phyloP scores from a whole-genome alignment of 345 rosid genomes.

The Arabis hirsuta region DNA sequence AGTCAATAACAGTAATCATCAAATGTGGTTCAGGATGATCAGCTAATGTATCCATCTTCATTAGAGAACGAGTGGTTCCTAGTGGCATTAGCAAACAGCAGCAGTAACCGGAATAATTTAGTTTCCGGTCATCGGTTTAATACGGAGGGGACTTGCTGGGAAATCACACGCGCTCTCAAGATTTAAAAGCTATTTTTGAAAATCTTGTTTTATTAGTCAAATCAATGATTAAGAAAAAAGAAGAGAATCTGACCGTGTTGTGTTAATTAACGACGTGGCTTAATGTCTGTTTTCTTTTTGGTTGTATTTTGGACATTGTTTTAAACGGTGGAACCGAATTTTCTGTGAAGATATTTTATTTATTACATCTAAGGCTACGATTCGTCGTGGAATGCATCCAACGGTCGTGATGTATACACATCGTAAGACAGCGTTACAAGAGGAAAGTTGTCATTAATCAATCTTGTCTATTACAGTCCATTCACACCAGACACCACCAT shows the following conservation, averaged over 20 bases:
- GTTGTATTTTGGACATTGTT: background rate
- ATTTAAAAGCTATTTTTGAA: slow-evolving; percentile 6
- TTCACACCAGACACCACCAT: slow-evolving; percentile 4
- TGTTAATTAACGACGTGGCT: slow-evolving; percentile 22
- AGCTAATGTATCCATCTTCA: slow-evolving; percentile 78
- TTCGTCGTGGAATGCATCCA: slow-evolving; percentile 11
- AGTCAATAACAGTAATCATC: background rate
- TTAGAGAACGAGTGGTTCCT: slow-evolving; percentile 71
- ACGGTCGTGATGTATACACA: slow-evolving; percentile 3
- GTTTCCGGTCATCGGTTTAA: slow-evolving; percentile 30
- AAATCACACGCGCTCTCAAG: slow-evolving; percentile 82
- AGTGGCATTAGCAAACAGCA: slow-evolving; percentile 71
- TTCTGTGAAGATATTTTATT: slow-evolving; percentile 18
- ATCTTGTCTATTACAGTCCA: background rate
- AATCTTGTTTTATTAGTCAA: too few relatives aligned
- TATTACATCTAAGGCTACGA: slow-evolving; percentile 5
- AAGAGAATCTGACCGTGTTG: slow-evolving; percentile 3
- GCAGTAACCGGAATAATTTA: slow-evolving; percentile 33
- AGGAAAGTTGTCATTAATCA: background rate
- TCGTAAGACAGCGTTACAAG: slow-evolving; percentile 20
- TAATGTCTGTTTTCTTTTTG: slow-evolving; percentile 16
- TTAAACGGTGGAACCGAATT: background rate
- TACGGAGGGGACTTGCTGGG: slow-evolving; percentile 59
- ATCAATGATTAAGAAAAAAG: background rate
- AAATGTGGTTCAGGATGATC: slow-evolving; percentile 68